Base-by-base conservation (phyloP, 805 yeast species). In the Candida oleophila region DNA sequence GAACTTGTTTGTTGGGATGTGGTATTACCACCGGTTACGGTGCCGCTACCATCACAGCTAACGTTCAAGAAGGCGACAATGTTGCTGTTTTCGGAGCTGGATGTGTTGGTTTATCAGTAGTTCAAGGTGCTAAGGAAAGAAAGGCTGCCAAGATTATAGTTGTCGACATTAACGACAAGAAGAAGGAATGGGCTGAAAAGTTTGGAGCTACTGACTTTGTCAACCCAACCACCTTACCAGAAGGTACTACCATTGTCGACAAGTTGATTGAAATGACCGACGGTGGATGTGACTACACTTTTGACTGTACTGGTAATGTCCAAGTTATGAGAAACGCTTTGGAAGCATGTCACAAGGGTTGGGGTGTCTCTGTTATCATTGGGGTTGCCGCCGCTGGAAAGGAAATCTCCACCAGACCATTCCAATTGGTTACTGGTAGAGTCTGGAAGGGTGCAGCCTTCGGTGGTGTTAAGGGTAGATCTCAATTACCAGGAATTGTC, bases 391-490 rank as follows among this genome's bases (percentile, higher is more conserved):
- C 97, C 56, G 96, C 97, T 36, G 99, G 99, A 55, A 78, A 90
- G 72, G 98, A 94, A 74, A 91, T 95, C 54, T 72, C 96, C 48
- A 94, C 98, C 41, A 83, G 98, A 73, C 99, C 99, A 51, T 94
- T 94, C 88, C 98, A 92, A 77, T 82, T 94, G 69, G 98, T 94
- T 54, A 94, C 98, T 37, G 99, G 99, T 59, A 85, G 99, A 74
- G 96, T 88, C 44, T 92, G 99, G 98, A 87, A 82, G 69, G 99
- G 99, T 60, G 89, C 96, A 62, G 99, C 99, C n/a, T 94, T 89
- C 59, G 99, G 99, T 61, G 99, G 98, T 68, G 90, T 94, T 64
- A 94, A 94, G 74, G 98, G 99, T 65, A 87, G 97, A 76, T 66
- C 96, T 36, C 97, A 94, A 75, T 80, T 94, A 76, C 97, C 96